Percentiles rank a stretch among this genome's conserved stretches.
These are phyloP conservation scores for Stemphylium beticola DNA, from an alignment of 2,329 filamentous ascomycete species.

Conservation along the genomic window DNA sequence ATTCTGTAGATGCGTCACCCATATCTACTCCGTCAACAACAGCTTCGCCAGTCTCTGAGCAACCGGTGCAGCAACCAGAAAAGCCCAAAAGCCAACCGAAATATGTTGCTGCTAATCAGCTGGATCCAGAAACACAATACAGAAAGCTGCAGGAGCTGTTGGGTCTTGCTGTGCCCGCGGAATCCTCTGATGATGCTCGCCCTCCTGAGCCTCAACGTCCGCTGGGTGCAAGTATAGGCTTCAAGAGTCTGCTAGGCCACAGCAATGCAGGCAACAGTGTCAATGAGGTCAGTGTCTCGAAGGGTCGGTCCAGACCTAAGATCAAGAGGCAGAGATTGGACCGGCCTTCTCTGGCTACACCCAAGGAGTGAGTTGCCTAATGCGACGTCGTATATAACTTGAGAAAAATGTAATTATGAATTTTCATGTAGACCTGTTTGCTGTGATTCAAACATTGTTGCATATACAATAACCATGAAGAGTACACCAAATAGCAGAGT, in stretches of 20 bases:
- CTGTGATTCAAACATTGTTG: too few relatives aligned
- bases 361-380: background rate
- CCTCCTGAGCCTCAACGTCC: background rate
- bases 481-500: background rate
- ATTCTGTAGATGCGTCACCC: background rate
- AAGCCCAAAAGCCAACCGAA: background rate
- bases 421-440: background rate
- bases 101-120: background rate
- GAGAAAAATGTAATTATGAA: too few relatives aligned
- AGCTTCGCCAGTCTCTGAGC: background rate
- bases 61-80: background rate
- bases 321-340: background rate
- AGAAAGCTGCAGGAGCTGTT: constrained; percentile 17
- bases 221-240: background rate
- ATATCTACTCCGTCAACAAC: background rate
- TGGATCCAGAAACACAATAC: constrained; percentile 22
- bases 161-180: constrained; percentile 4
- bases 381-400: background rate
- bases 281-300: background rate
- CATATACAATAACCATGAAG: too few relatives aligned
- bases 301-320: background rate
- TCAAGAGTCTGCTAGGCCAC: constrained; percentile 7
- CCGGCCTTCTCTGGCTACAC: background rate
- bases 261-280: background rate
- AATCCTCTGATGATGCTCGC: background rate